Evolutionary conservation across 495 filamentous ascomycete genomes (phyloP).

Genomic region (Lepidopterella palustris): DNA sequence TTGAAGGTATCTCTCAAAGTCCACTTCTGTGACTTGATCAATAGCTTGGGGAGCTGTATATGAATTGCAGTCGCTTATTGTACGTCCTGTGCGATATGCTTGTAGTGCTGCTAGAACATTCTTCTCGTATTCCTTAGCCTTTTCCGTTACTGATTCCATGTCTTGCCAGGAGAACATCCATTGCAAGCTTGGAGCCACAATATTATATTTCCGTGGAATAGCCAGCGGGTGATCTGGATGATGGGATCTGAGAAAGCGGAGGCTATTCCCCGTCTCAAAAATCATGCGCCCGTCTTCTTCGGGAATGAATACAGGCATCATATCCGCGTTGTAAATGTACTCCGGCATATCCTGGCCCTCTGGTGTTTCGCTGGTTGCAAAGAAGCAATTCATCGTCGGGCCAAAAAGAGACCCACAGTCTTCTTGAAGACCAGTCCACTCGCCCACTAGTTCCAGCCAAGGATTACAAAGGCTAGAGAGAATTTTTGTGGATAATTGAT

Average conservation of each 20-base stretch:
- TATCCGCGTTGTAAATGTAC: constrained; percentile 15
- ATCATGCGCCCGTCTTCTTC: constrained; percentile 25
- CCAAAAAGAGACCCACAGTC: constrained; percentile 43
- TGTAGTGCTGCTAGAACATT: constrained; percentile 43
- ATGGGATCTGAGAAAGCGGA: constrained; percentile 64
- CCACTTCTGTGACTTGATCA: no score
- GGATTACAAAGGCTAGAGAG: constrained; percentile 57
- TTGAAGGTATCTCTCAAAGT: constrained; percentile 7
- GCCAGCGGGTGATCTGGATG: constrained; percentile 75
- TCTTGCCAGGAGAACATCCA: constrained; percentile 75
- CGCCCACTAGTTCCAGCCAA: constrained; percentile 65
- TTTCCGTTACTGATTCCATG: constrained; percentile 55
- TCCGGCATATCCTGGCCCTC: constrained; percentile 52
- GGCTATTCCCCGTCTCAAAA: constrained; percentile 67
- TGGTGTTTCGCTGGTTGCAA: constrained; percentile 49
- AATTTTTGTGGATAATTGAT: constrained; percentile 56
- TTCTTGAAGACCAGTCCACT: constrained; percentile 68
- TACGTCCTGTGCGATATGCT: not conserved
- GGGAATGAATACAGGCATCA: constrained; percentile 25
- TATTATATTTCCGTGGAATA: constrained; percentile 39
- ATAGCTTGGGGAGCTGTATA: no score
- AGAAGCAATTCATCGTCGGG: constrained; percentile 12
- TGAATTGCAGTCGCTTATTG: no score
- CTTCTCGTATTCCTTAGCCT: constrained; percentile 57
- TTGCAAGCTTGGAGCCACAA: constrained; percentile 51